These are phyloP conservation scores for Sporisorium reilianum DNA, from an alignment of 1,284 basidiomycete genomes.

Conservation along the genomic window DNA sequence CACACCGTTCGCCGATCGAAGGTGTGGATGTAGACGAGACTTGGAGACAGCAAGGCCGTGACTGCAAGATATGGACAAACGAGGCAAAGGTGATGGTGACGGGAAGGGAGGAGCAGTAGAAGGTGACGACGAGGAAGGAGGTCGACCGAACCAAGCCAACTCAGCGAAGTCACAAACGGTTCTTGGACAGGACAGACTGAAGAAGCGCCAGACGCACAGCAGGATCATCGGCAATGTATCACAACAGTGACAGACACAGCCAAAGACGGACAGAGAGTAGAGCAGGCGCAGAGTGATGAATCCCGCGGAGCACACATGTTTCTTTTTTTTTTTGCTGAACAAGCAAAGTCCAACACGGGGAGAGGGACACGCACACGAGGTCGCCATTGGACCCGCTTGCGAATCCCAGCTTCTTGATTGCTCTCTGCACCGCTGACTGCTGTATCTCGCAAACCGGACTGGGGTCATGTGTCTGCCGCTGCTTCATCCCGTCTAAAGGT, in stretches of 20 bases:
- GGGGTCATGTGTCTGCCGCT: background rate
- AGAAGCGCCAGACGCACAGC: background rate
- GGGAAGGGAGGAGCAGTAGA: background rate
- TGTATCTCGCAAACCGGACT: background rate
- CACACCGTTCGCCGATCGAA: background rate
- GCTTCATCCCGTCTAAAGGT: background rate
- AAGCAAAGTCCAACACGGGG: slow-evolving; percentile 1
- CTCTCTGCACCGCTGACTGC: background rate
- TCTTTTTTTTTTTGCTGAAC: slow-evolving; percentile 1
- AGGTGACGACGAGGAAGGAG: background rate
- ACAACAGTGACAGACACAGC: too few relatives aligned
- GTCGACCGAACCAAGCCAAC: background rate
- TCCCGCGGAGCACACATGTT: slow-evolving; percentile 15
- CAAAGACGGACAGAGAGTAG: background rate
- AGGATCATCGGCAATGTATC: slow-evolving; percentile 2
- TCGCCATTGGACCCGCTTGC: background rate
- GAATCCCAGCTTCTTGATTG: background rate
- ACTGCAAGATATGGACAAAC: background rate
- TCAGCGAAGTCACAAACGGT: slow-evolving; percentile 1
- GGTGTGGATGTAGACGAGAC: background rate
- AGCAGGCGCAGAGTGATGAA: too few relatives aligned
- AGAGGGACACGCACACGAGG: too few relatives aligned
- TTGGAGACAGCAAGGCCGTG: background rate
- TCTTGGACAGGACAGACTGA: background rate
- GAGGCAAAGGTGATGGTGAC: slow-evolving; percentile 4